Percentiles rank a stretch among this genome's conserved stretches.
Conservation (phyloP, 1,139 yeast genomes). For the Debaryomyces sp. region DNA sequence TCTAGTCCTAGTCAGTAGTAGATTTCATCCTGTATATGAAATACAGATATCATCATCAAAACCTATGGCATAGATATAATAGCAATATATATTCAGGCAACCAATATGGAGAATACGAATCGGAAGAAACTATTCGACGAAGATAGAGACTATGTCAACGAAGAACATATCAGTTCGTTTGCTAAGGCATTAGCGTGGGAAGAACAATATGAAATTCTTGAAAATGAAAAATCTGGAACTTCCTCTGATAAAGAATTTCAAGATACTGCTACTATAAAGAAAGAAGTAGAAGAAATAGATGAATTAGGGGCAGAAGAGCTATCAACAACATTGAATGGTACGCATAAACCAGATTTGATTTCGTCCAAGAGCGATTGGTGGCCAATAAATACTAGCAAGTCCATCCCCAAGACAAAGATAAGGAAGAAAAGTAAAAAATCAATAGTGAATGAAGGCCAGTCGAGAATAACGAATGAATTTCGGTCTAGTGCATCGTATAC, state of each 20-base stretch:
- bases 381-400: slow-evolving; percentile 43
- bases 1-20: not conserved
- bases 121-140: slow-evolving; percentile 25
- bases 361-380: slow-evolving; percentile 71
- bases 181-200: slow-evolving; percentile 47
- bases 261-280: not conserved
- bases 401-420: slow-evolving; percentile 1
- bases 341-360: slow-evolving; percentile 37
- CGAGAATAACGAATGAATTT: slow-evolving; percentile 44
- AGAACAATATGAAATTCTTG: slow-evolving; percentile 27
- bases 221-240: slow-evolving; percentile 5
- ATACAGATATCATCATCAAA: not conserved
- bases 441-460: slow-evolving; percentile 15
- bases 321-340: slow-evolving; percentile 7
- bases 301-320: not conserved
- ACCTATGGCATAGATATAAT: not conserved
- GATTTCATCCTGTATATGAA: slow-evolving; percentile 2
- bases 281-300: not conserved
- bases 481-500: slow-evolving; percentile 52
- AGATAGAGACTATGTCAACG: slow-evolving; percentile 36
- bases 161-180: slow-evolving; percentile 42
- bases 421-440: slow-evolving; percentile 6
- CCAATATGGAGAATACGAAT: not conserved
- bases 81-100: not conserved
- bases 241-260: not conserved